Conservation (phyloP, 2,329 filamentous ascomycete species). For the Penicillium frequentans region DNA sequence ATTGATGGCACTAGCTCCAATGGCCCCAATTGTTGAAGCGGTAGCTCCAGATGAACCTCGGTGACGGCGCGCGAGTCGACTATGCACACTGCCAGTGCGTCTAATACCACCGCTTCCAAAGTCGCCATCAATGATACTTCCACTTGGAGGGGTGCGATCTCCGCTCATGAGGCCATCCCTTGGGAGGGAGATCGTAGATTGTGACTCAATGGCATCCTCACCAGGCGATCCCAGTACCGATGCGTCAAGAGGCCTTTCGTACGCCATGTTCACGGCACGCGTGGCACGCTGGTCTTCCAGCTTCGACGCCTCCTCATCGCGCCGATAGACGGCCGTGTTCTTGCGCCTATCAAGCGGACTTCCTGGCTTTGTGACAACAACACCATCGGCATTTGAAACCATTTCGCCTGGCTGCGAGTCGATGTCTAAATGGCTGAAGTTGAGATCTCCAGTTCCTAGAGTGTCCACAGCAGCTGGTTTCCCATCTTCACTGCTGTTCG, state of each 20-base stretch:
- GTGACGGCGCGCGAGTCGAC: constrained; percentile 66
- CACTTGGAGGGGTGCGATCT: constrained; percentile 65
- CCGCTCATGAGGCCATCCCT: constrained; percentile 41
- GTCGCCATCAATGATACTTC: constrained; percentile 66
- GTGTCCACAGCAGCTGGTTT: constrained; percentile 83
- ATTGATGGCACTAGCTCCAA: constrained; percentile 68
- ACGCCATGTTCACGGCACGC: constrained; percentile 62
- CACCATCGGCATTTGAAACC: constrained; percentile 39
- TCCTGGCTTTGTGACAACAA: constrained; percentile 38
- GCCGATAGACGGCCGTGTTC: constrained; percentile 36
- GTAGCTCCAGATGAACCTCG: constrained; percentile 78
- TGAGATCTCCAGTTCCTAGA: constrained; percentile 83
- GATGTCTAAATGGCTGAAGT: constrained; percentile 84
- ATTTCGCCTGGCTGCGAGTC: constrained; percentile 35
- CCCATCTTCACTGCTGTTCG: constrained; percentile 43
- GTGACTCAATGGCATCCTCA: constrained; percentile 35
- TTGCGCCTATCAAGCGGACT: constrained; percentile 33
- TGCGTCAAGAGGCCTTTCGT: constrained; percentile 45
- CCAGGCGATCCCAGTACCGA: constrained; percentile 39
- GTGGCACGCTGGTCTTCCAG: constrained; percentile 60
- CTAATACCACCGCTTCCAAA: constrained; percentile 53
- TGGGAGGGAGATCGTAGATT: constrained; percentile 29
- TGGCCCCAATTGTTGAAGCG: constrained; percentile 67
- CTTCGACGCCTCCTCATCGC: constrained; percentile 56
- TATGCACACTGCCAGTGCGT: constrained; percentile 67